Evolutionary conservation across 352 stramenopile species (phyloP).

Genomic region (Pythium folliculosum): DNA sequence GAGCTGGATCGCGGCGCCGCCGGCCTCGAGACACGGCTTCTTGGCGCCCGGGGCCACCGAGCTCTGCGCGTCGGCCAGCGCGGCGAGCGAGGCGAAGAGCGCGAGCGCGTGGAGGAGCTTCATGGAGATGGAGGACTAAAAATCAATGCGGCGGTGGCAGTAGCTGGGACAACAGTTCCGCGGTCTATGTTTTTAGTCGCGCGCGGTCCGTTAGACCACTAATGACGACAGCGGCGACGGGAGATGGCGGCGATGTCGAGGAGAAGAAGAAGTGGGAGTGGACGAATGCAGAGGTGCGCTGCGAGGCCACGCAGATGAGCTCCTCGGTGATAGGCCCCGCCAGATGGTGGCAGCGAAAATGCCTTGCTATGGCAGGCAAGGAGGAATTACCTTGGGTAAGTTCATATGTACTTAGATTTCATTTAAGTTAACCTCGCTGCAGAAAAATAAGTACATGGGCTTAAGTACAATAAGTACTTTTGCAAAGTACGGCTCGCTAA

Average conservation of each 20-base stretch:
- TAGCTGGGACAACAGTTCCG: too few relatives aligned
- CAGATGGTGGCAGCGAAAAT: conserved; percentile 14
- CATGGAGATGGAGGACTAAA: too few relatives aligned
- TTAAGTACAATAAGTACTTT: too few relatives aligned
- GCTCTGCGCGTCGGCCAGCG: conserved; percentile 2
- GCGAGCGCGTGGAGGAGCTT: conserved; percentile 6
- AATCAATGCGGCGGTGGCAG: too few relatives aligned
- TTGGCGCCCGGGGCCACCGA: conserved; percentile 26
- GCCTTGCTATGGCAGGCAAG: not conserved
- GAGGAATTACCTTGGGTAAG: too few relatives aligned
- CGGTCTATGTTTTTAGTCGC: too few relatives aligned
- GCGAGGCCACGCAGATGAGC: not conserved
- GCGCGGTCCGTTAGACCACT: too few relatives aligned
- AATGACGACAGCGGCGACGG: too few relatives aligned
- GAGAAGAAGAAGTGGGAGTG: not conserved
- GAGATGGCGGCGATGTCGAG: not conserved
- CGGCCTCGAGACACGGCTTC: conserved; percentile 35
- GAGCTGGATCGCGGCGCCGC: conserved; percentile 36
- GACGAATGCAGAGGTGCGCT: not conserved
- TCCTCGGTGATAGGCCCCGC: not conserved
- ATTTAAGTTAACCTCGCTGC: too few relatives aligned
- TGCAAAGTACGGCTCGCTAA: too few relatives aligned
- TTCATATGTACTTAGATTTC: too few relatives aligned
- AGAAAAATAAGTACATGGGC: too few relatives aligned
- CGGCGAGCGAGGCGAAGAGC: not conserved